Evolutionary conservation across 768 basidiomycete species (phyloP), one percentile per base, ranked within the genome.

Genomic region (Tulasnella sp.): DNA sequence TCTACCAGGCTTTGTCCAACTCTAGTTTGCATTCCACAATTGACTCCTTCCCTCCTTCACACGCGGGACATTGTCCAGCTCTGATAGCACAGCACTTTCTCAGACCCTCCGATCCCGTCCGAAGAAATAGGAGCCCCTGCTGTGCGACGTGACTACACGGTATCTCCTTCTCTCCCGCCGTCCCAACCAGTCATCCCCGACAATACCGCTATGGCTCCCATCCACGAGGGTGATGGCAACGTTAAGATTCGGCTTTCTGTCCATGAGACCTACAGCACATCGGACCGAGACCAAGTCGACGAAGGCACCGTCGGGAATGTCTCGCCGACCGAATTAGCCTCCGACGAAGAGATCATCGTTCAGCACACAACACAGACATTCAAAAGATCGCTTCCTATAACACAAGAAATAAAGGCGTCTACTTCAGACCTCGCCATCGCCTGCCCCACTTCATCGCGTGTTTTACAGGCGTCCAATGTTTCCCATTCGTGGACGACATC

Each of bases 401-500:
- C 35, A 69, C 70, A 1, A 61, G 77, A 20, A 72, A 77, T 44
- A 69, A n/a, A 26, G 26, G 16, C 37, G 55, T 40, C 39, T 32
- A 26, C 16, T 46, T 39, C 10, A 26, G 51, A 57, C 70, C 40
- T 44, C 44, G 42, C 74, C 55, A 70, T 70, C 67, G 77, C 32
- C 44, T 77, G 11, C 69, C n/a, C 39, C 18, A 72, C 61, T 13
- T 44, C 69, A 37, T 44, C 70, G 11, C 67, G 69, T 35, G 35
- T 72, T 20, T 42, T 77, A 42, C 77, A 77, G 44, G 20, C 61
- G 69, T 39, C 77, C 67, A 32, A 70, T 32, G 3, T 35, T 44
- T 42, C 77, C 42, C 77, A 77, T 35, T 72, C 77, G 26, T 77
- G 77, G 77, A 70, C 77, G 26, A 77, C 77, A 32, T 77, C 77